Conservation (phyloP, 2,329 filamentous ascomycete genomes). For the Cordyceps cicadae region DNA sequence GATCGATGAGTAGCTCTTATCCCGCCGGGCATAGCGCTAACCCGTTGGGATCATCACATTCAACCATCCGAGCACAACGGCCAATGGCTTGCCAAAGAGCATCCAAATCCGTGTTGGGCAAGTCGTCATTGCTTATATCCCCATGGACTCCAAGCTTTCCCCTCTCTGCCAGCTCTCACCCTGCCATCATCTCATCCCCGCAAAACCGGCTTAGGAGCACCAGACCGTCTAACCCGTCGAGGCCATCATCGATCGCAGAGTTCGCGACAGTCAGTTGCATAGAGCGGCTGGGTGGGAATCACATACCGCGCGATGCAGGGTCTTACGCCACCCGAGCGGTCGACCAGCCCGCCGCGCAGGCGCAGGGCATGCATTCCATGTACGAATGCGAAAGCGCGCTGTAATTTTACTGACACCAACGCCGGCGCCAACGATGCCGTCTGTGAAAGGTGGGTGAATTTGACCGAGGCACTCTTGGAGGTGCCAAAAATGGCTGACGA, state of each 20-base stretch:
- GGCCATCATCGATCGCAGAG: conserved; percentile 8
- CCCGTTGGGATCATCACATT: conserved; percentile 2
- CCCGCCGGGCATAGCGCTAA: neutral
- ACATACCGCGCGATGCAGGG: conserved; percentile 15
- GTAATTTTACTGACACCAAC: conserved; percentile 19
- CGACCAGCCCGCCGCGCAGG: conserved; percentile 22
- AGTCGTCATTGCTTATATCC: conserved; percentile 3
- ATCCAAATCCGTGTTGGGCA: neutral
- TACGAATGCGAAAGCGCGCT: conserved; percentile 21
- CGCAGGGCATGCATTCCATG: conserved; percentile 24
- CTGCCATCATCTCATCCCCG: neutral
- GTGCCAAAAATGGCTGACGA: neutral
- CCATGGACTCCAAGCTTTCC: neutral
- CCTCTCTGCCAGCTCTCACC: neutral
- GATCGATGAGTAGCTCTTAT: neutral
- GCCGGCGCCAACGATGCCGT: conserved; percentile 16
- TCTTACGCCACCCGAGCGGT: conserved; percentile 10
- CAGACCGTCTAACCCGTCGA: conserved; percentile 2
- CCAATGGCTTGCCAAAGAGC: neutral
- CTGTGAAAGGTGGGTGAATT: conserved; percentile 21
- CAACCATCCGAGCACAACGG: neutral
- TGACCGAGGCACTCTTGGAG: neutral
- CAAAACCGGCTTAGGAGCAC: conserved; percentile 1
- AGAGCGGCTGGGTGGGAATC: conserved; percentile 6
- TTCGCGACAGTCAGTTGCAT: neutral